Conservation (phyloP, 306 rosid species). For the Trichosanthes truncata region DNA sequence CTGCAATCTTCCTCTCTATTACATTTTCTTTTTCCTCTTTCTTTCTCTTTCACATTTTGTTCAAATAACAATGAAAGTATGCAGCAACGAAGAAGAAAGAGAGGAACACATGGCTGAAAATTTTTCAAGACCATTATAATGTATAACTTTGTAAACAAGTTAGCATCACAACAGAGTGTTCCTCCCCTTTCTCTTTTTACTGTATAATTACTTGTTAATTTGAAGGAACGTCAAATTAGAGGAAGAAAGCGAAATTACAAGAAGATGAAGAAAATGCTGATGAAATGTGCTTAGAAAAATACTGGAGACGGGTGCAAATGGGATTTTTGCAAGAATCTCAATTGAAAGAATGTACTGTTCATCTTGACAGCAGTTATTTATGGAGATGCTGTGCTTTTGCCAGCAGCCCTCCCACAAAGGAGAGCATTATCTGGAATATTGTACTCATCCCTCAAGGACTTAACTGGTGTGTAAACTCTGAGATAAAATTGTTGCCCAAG, state of each 20-base stretch:
- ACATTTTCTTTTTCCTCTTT: neutral
- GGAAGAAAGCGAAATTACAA: neutral
- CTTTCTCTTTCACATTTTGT: neutral
- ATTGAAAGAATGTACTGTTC: neutral
- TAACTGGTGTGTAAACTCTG: conserved; percentile 69
- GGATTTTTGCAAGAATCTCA: neutral
- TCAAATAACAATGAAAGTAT: neutral
- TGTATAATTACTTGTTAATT: neutral
- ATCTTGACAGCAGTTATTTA: conserved; percentile 7
- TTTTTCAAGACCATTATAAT: neutral
- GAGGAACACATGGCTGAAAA: neutral
- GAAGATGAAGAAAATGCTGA: neutral
- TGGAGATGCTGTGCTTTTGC: conserved; percentile 27
- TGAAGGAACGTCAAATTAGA: neutral
- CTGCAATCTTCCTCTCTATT: neutral
- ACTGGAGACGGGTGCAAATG: neutral
- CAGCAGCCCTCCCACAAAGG: conserved; percentile 70
- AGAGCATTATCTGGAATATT: conserved; percentile 84
- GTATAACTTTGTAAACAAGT: neutral
- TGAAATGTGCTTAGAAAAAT: neutral
- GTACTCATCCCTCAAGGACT: conserved; percentile 63
- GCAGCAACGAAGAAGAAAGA: neutral
- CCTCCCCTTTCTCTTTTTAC: neutral
- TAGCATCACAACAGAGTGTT: neutral
- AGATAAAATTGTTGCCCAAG: conserved; percentile 87